phyloP scores from a whole-genome alignment of 129 eudicot genomes.

The Oenanthe sinensis region DNA sequence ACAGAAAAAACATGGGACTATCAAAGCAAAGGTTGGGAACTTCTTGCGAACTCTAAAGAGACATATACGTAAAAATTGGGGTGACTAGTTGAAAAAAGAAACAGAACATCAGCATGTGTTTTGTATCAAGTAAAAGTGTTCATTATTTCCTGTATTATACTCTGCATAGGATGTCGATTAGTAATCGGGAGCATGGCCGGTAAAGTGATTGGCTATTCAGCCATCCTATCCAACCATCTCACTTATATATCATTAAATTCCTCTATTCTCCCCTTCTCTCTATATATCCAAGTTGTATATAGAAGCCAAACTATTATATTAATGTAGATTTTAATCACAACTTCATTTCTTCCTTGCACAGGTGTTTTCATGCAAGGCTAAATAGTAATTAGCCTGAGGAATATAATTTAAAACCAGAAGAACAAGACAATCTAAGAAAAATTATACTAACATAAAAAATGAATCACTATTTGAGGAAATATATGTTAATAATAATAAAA shows the following conservation, averaged over 20 bases:
- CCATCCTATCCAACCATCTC: slow-evolving; percentile 48
- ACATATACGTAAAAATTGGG: slow-evolving; percentile 16
- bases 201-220: slow-evolving; percentile 53
- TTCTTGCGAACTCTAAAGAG: slow-evolving; percentile 68
- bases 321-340: background rate
- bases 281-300: slow-evolving; percentile 2
- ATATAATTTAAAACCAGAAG: background rate
- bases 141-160: slow-evolving; percentile 30
- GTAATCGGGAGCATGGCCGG: slow-evolving; percentile 25
- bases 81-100: slow-evolving; percentile 13
- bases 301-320: background rate
- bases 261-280: slow-evolving; percentile 8
- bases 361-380: background rate
- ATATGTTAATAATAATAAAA: background rate
- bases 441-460: too few relatives aligned
- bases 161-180: slow-evolving; percentile 26
- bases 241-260: slow-evolving; percentile 18
- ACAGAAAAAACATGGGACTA: slow-evolving; percentile 49
- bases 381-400: background rate
- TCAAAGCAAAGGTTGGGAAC: slow-evolving; percentile 64
- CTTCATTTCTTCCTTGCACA: background rate
- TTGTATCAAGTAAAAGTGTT: slow-evolving; percentile 20
- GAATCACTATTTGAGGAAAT: background rate
- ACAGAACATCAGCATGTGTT: slow-evolving; percentile 16
- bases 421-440: background rate